Conservation (phyloP, 2,329 filamentous ascomycete species). For the Camptophora hylomeconis region DNA sequence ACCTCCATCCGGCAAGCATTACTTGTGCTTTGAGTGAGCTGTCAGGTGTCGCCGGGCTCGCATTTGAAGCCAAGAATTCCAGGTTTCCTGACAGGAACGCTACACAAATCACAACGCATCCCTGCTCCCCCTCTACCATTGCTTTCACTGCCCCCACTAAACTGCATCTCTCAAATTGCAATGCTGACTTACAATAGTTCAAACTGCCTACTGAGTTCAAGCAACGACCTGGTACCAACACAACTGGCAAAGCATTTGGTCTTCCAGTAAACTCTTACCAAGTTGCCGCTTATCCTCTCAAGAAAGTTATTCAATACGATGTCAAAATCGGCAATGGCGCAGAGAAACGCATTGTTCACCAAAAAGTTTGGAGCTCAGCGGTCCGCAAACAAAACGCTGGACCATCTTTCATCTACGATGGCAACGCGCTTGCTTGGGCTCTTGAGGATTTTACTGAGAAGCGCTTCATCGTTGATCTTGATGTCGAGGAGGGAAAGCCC, state of each 20-base stretch:
- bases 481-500: conserved; percentile 44
- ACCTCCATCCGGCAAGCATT: no score
- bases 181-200: conserved; percentile 23
- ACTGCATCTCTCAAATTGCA: no score
- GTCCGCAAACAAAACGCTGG: conserved; percentile 44
- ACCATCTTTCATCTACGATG: conserved; percentile 62
- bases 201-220: conserved; percentile 21
- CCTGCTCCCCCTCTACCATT: no score
- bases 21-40: no score
- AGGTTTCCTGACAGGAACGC: no score
- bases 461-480: conserved; percentile 56
- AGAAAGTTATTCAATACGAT: conserved; percentile 70
- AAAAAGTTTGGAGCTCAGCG: conserved; percentile 62
- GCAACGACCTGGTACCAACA: conserved; percentile 45
- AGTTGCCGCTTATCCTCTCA: conserved; percentile 46
- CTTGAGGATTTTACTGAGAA: conserved; percentile 30
- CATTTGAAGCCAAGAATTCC: no score
- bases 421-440: conserved; percentile 72
- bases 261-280: conserved; percentile 63
- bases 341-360: conserved; percentile 54
- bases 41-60: no score
- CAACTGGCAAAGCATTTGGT: conserved; percentile 39
- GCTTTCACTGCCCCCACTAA: no score
- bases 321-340: conserved; percentile 52
- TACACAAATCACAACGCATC: no score